Percentiles rank a stretch among this genome's conserved stretches.
phyloP scores from a whole-genome alignment of 441 rosid genomes.

The Cnidoscolus chayamansa region DNA sequence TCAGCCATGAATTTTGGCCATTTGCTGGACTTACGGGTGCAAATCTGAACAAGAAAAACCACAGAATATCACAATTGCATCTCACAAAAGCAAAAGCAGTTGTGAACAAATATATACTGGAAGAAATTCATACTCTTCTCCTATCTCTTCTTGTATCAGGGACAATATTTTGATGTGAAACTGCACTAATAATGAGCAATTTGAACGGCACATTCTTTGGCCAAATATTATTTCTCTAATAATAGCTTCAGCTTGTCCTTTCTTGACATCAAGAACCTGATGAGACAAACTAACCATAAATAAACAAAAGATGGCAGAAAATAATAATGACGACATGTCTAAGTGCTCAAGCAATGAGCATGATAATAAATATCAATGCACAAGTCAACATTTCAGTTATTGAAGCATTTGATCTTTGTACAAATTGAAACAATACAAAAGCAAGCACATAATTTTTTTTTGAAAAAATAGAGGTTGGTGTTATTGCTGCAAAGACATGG shows the following conservation, averaged over 20 bases:
- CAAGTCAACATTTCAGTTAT: no score
- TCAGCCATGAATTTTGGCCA: constrained; percentile 51
- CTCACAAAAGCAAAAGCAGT: constrained; percentile 2
- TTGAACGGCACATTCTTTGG: constrained; percentile 43
- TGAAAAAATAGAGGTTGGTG: no score
- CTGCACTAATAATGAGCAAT: constrained; percentile 41
- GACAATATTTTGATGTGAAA: constrained; percentile 53
- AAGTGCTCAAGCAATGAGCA: no score
- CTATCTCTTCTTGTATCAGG: constrained; percentile 47
- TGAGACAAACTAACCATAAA: constrained; percentile 3
- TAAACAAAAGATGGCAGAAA: no score
- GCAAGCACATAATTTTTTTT: no score
- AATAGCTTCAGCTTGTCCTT: constrained; percentile 67
- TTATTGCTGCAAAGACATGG: no score
- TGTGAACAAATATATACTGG: constrained; percentile 10
- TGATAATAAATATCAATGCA: no score
- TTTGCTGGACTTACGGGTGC: constrained; percentile 42
- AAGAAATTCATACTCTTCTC: constrained; percentile 42
- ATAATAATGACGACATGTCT: no score
- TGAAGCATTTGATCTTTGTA: no score
- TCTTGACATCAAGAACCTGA: constrained; percentile 63
- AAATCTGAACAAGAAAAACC: constrained; percentile 40
- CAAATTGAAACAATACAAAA: no score
- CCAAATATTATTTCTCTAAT: constrained; percentile 54
- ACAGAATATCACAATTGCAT: constrained; percentile 16